phyloP scores from a whole-genome alignment of 2,329 filamentous ascomycete genomes.

The Gnomoniopsis smithogilvyi region DNA sequence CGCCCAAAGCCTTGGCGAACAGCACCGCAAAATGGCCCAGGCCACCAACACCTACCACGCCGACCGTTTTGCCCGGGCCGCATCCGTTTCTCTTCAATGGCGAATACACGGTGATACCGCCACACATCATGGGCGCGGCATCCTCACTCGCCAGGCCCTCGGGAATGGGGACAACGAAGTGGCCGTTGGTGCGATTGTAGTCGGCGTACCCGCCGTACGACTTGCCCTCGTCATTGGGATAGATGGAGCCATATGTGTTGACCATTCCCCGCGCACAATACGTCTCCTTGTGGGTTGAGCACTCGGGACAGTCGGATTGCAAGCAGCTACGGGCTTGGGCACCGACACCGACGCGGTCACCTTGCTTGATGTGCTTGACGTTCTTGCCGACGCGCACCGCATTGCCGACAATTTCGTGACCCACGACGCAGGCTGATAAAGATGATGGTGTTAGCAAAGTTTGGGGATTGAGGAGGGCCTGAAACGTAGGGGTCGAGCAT shows the following conservation, averaged over 20 bases:
- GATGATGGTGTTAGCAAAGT: not conserved
- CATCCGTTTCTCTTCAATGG: constrained; percentile 60
- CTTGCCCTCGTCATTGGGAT: constrained; percentile 48
- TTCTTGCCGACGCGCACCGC: constrained; percentile 47
- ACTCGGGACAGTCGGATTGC: constrained; percentile 38
- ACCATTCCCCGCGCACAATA: constrained; percentile 36
- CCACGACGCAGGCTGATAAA: constrained; percentile 44
- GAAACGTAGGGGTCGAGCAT: constrained; percentile 18
- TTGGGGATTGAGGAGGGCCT: not conserved
- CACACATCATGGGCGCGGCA: constrained; percentile 64
- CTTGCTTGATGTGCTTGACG: constrained; percentile 46
- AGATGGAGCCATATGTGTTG: constrained; percentile 50
- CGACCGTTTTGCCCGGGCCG: constrained; percentile 65
- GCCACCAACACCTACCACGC: constrained; percentile 65
- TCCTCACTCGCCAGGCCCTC: constrained; percentile 35
- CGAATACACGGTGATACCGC: constrained; percentile 62
- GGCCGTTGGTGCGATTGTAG: constrained; percentile 29
- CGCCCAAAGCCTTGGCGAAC: constrained; percentile 64
- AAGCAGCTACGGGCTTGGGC: constrained; percentile 55
- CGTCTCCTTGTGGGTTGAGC: constrained; percentile 31
- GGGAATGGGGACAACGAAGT: constrained; percentile 46
- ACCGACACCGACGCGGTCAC: constrained; percentile 60
- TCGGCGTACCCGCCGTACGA: constrained; percentile 53
- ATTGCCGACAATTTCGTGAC: constrained; percentile 59
- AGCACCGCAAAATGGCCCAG: constrained; percentile 66